Conservation (phyloP, 169 alveolate species). For the Eimeria sp. region DNA sequence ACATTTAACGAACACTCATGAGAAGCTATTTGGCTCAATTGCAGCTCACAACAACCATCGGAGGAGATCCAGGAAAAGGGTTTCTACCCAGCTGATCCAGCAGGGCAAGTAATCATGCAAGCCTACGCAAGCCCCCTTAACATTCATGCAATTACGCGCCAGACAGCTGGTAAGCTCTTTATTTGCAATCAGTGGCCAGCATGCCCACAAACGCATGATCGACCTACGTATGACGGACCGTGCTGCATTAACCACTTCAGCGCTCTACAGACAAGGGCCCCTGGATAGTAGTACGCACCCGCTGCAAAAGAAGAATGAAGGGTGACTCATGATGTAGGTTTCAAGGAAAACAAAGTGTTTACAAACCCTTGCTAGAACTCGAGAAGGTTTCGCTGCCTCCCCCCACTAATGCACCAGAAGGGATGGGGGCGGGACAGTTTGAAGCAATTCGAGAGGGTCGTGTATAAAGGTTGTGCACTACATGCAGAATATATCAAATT, state of each 20-base stretch:
- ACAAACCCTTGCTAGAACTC: neutral
- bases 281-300: neutral
- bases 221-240: neutral
- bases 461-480: neutral
- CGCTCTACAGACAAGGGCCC: neutral
- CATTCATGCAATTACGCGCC: neutral
- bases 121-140: neutral
- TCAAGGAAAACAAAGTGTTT: neutral
- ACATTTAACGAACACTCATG: neutral
- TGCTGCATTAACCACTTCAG: neutral
- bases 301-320: neutral
- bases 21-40: neutral
- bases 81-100: neutral
- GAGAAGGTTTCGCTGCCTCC: conserved; percentile 17
- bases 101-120: neutral
- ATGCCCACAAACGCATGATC: neutral
- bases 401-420: conserved; percentile 17
- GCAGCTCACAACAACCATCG: neutral
- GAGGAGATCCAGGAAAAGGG: neutral
- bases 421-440: neutral
- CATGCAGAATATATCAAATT: neutral
- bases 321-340: neutral
- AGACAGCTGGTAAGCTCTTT: neutral
- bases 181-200: neutral
- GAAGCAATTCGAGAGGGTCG: neutral